These are phyloP conservation scores for Pythium aquatile DNA, from an alignment of 352 stramenopile species.

Conservation along the genomic window DNA sequence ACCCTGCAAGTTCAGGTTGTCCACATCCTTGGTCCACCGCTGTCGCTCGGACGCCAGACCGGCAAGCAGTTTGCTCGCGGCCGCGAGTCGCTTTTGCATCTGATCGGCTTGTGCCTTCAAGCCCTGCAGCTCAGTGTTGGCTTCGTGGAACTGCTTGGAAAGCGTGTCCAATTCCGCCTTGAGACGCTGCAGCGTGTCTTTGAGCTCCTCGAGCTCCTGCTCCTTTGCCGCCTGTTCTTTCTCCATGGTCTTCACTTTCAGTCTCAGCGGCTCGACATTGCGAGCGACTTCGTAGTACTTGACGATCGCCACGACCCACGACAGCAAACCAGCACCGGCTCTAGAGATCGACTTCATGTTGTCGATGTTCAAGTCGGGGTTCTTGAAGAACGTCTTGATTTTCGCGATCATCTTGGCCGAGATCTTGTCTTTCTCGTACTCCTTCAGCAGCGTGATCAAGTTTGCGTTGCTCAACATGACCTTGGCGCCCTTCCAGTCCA, in stretches of 20 bases:
- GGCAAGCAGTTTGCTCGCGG: constrained; percentile 91
- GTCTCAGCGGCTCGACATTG: constrained; percentile 91
- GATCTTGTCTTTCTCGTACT: constrained; percentile 96
- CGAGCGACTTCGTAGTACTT: constrained; percentile 96
- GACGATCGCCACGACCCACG: constrained; percentile 94
- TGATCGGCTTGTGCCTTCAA: constrained; percentile 92
- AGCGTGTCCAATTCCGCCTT: constrained; percentile 89
- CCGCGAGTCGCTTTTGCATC: constrained; percentile 93
- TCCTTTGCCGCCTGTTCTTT: constrained; percentile 93
- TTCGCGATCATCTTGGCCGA: constrained; percentile 94
- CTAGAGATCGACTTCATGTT: constrained; percentile 95
- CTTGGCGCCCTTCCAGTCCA: constrained; percentile 94
- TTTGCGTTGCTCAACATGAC: constrained; percentile 94
- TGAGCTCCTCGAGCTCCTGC: constrained; percentile 80
- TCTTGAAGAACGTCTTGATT: constrained; percentile 94
- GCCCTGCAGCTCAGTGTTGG: constrained; percentile 90
- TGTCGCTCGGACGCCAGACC: constrained; percentile 89
- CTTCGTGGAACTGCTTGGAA: constrained; percentile 89
- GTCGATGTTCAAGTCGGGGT: constrained; percentile 92
- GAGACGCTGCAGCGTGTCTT: constrained; percentile 82
- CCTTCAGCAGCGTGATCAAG: constrained; percentile 90
- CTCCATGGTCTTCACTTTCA: constrained; percentile 92
- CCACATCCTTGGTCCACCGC: constrained; percentile 93
- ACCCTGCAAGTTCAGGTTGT: constrained; percentile 77
- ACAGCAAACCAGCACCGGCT: constrained; percentile 87